Base-by-base conservation (phyloP, 805 yeast genomes). In the Saccharomycopsis sp. region DNA sequence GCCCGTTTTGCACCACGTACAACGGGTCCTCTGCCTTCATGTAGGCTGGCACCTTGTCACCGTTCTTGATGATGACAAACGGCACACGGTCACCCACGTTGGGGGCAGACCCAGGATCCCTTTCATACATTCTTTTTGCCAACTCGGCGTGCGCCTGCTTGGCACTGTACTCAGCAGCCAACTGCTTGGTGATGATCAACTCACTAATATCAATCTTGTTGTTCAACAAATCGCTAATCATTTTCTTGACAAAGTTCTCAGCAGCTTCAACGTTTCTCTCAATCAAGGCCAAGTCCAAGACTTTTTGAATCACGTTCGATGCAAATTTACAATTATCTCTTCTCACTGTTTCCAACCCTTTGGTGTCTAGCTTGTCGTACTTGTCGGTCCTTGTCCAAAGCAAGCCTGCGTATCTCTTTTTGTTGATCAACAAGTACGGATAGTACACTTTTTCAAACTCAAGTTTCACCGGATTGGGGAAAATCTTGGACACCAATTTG, bases 21-120 rank as follows among this genome's bases (percentile, higher is more conserved):
- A 89, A 63, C 2, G 99, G 99, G 55, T 92, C 99, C 60, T 92
- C 99, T 1, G 96, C 88, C 60, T 92, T 87, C 51, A 89, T 95
- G 60, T 88, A 94, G 48, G 88, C 81, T 57, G 86, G 88, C 36
- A 66, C 76, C 43, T 85, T 83, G 38, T 85, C 79, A 4, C 85
- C 80, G 0, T 89, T 77, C 54, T 76, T 75, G 51, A 84, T 80
- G 45, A 92, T 88, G 26, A 92, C 98, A 57, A 89, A 92, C 4
- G 97, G 97, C 23, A 92, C 97, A 63, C 99, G 83, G 58, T 92
- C 99, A 43, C 99, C 99, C 36, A 92, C 71, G 9, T 86, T 77
- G 3, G 98, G 98, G 1, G 98, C 98, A 5, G 94, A 81, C 18
- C 99, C 99, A 0, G 95, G 81, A 56, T 92, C 99, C 67, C 99